phyloP scores from a whole-genome alignment of 2,329 filamentous ascomycete genomes.

The Colletotrichum sp. region DNA sequence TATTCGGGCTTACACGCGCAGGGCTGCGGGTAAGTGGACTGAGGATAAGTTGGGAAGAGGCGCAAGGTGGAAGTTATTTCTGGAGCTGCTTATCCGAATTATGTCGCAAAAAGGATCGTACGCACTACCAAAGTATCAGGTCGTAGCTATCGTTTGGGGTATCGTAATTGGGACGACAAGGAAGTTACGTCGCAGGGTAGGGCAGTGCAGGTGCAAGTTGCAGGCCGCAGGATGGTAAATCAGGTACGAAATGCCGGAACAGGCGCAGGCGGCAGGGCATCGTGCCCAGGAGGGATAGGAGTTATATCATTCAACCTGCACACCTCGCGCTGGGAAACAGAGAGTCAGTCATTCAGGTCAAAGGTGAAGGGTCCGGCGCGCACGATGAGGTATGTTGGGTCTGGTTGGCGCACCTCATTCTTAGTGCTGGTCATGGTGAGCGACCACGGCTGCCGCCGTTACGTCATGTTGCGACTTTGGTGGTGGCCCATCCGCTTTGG shows the following conservation, averaged over 20 bases:
- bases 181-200: not conserved
- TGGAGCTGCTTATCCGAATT: not conserved
- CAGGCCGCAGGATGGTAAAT: not conserved
- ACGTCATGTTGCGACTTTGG: slow-evolving; percentile 16
- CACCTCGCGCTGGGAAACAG: not conserved
- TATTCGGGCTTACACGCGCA: not conserved
- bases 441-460: slow-evolving; percentile 1
- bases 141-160: not conserved
- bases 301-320: not conserved
- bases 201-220: not conserved
- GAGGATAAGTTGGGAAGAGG: not conserved
- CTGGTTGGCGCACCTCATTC: not conserved
- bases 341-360: not conserved
- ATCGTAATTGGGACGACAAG: not conserved
- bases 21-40: not conserved
- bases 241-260: not conserved
- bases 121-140: not conserved
- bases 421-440: slow-evolving; percentile 16
- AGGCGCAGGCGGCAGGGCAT: not conserved
- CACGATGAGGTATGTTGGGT: slow-evolving; percentile 3
- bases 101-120: not conserved
- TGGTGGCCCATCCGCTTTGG: slow-evolving; percentile 4
- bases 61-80: slow-evolving; percentile 1
- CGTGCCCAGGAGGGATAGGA: not conserved
- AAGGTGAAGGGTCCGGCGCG: not conserved